Percentiles rank a stretch among this genome's conserved stretches.
These are phyloP conservation scores for Eudorina sp. DNA, from an alignment of 139 green algal species.

Conservation along the genomic window DNA sequence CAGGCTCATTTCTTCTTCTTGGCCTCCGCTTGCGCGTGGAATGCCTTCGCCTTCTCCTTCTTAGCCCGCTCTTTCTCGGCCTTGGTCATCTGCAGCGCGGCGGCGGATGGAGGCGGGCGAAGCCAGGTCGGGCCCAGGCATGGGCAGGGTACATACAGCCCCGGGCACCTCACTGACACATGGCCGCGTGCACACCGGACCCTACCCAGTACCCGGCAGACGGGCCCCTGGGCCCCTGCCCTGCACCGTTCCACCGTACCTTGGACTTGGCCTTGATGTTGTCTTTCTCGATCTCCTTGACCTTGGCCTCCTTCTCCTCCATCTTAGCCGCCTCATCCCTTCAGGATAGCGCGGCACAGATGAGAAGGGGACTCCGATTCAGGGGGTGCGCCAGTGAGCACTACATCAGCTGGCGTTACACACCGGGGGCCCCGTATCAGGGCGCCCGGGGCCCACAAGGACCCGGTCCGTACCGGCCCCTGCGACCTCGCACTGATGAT, in stretches of 20 bases:
- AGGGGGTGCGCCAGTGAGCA: too few species aligned
- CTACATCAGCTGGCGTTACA: too few species aligned
- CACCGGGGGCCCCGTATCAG: too few species aligned
- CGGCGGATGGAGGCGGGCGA: neutral
- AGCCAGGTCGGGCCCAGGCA: too few species aligned
- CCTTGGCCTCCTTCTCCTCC: conserved; percentile 81
- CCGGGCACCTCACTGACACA: too few species aligned
- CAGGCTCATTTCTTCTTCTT: conserved; percentile 58
- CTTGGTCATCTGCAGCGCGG: conserved; percentile 52
- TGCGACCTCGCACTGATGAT: too few species aligned
- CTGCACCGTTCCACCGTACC: neutral
- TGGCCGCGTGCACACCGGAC: too few species aligned
- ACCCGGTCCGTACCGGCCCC: too few species aligned
- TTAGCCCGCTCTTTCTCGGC: conserved; percentile 57
- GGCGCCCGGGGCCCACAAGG: too few species aligned
- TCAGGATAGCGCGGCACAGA: neutral
- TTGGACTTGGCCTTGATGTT: conserved; percentile 85
- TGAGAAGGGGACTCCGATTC: too few species aligned
- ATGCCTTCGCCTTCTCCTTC: conserved; percentile 62
- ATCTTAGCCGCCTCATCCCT: conserved; percentile 77
- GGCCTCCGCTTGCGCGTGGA: conserved; percentile 32
- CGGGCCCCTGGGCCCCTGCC: neutral
- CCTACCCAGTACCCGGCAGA: too few species aligned
- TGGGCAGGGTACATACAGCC: too few species aligned
- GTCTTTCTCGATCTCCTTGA: conserved; percentile 79